Base-by-base conservation (phyloP, 2,329 filamentous ascomycete species). In the Plenodomus lindquistii region DNA sequence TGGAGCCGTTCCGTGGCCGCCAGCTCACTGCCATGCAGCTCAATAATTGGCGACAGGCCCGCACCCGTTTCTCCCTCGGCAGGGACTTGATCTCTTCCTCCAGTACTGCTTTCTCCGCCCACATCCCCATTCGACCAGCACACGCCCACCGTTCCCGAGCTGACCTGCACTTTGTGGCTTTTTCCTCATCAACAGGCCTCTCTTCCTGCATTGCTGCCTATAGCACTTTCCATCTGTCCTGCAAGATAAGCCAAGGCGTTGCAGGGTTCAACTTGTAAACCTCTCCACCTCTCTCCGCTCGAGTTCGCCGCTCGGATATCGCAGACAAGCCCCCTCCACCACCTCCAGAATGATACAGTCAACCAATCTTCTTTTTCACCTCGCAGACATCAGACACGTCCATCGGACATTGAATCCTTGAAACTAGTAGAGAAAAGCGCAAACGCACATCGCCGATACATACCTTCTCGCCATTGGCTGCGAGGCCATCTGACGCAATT, bases 281-380 rank as follows among this genome's bases (percentile, higher is more conserved):
- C 58, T 60, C 60, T 64, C 61, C 66, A 62, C 64, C n/a, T n/a
- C 62, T 61, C 58, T 62, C 66, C 65, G 60, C 58, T 63, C 59
- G 59, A 48, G 53, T 56, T 65, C 59, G 66, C 60, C 62, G 62
- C 65, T 65, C 66, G 67, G 57, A 57, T 56, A 56, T 59, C 57
- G 55, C 57, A 54, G 57, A 60, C 64, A 65, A 60, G 59, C 61
- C 55, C 59, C 52, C 60, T 57, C 58, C 57, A 57, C 50, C 62
- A 62, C 60, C 57, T 65, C 59, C 62, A 73, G 71, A 70, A 73
- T 73, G 71, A 70, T 68, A 73, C 59, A 71, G 65, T 69, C 67
- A 62, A 61, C 66, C 59, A 69, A 71, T 51, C 61, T 59, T 54
- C 65, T 65, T 46, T 64, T 64, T 58, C 63, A 60, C 48, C 66